Evolutionary conservation across 164 flowering plant species (phyloP), one percentile per base, ranked within the genome.

Genomic region (Warburgia ugandensis): DNA sequence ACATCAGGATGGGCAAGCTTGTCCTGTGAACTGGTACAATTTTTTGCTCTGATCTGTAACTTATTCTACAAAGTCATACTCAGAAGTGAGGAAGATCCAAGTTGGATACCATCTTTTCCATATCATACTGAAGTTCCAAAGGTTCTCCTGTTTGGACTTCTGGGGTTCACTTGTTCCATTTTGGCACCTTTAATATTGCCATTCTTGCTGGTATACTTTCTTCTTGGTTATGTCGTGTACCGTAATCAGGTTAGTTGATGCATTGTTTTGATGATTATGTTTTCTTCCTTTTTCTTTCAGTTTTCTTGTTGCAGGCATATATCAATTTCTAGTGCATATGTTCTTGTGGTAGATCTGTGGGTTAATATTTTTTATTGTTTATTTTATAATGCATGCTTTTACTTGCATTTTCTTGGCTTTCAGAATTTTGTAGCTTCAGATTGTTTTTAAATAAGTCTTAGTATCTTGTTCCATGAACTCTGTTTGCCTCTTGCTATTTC

Each of bases 1-100:
- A 72, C 99, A 60, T 89, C 97, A n/a, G 99, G 99, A 33, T 94
- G 99, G 97, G 84, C 86, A 29, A 74, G 97, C 67, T 59, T 89
- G 68, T 46, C 86, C 9, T 66, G 60, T 54, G 99, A 94, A 68
- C 48, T 84, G 20, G 65, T 94, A 68, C 99, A 89, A 71, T 70
- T 72, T 38, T 77, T 70, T 66, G 52, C 78, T 46, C 86, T 89
- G 50, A 12, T 83, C 29, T 76, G 76, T 61, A 79, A 73, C 68
- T 29, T 58, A 39, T 53, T 81, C 40, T 49, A 17, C 32, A 77
- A 72, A 65, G 66, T 45, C 47, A 62, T 81, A 38, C 67, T 77
- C 9, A 58, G 77, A 54, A 73, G 33, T 3, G 69, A 70, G 54
- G 78, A 75, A 21, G 72, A 55, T 40, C 45, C 80, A 19, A 38